Evolutionary conservation across 352 stramenopile genomes (phyloP).

Genomic region (Plasmopara viticola): DNA sequence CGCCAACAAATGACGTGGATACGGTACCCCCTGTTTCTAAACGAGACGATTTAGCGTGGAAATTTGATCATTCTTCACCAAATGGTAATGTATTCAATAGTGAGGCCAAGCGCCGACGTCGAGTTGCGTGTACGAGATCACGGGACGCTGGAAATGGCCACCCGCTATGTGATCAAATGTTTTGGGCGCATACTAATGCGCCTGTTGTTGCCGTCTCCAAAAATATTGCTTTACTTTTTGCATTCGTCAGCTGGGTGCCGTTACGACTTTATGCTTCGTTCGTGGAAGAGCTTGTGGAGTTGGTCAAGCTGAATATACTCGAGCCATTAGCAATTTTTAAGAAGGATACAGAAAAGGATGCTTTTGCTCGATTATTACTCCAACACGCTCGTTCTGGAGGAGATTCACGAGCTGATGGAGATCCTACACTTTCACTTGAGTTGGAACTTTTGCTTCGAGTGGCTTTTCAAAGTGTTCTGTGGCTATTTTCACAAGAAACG

Average conservation of each 20-base stretch:
- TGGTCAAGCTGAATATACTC: conserved; percentile 34
- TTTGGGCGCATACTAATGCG: conserved; percentile 45
- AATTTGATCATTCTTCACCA: not conserved
- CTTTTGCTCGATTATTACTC: conserved; percentile 39
- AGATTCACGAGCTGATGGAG: not conserved
- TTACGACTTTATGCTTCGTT: conserved; percentile 37
- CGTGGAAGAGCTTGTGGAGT: conserved; percentile 41
- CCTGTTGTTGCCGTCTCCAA: conserved; percentile 38
- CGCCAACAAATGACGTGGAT: conserved; percentile 3
- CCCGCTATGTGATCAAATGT: conserved; percentile 40
- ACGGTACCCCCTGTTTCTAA: conserved; percentile 7
- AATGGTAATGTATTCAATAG: not conserved
- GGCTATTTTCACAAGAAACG: conserved; percentile 47
- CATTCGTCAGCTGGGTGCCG: conserved; percentile 45
- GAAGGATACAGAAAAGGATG: conserved; percentile 31
- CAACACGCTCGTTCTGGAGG: conserved; percentile 24
- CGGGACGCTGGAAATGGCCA: not conserved
- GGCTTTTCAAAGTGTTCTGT: conserved; percentile 33
- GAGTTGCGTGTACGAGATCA: not conserved
- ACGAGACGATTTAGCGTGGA: not conserved
- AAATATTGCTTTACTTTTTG: conserved; percentile 51
- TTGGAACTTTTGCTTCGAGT: conserved; percentile 37
- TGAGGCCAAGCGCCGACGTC: conserved; percentile 12
- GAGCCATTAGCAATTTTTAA: conserved; percentile 14
- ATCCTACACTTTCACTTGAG: conserved; percentile 18